Conservation (phyloP, 164 flowering plant genomes). For the Santalum album region DNA sequence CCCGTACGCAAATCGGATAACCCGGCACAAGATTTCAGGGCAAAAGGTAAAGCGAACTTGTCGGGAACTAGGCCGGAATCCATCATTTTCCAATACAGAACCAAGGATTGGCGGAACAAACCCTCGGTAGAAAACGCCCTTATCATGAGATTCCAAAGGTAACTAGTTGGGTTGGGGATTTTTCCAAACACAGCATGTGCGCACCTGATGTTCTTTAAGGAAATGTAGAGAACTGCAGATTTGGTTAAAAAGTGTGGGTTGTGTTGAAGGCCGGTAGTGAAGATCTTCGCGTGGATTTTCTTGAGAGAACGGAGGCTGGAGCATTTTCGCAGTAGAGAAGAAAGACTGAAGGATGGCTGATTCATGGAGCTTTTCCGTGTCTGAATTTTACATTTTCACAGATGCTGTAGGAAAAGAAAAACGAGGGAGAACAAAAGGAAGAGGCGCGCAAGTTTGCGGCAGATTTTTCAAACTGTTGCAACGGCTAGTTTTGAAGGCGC, state of each 20-base stretch:
- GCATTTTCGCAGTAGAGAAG: conserved; percentile 13
- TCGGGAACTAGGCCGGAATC: conserved; percentile 17
- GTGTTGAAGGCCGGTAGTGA: conserved; percentile 16
- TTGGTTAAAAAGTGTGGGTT: conserved; percentile 12
- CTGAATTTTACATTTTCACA: neutral
- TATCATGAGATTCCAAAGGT: conserved; percentile 23
- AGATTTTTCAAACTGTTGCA: too few species aligned
- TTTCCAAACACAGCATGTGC: conserved; percentile 10
- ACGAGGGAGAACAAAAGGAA: conserved; percentile 5
- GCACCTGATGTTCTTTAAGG: conserved; percentile 10
- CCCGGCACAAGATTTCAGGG: conserved; percentile 28
- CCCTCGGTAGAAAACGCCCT: conserved; percentile 15
- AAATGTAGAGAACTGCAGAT: conserved; percentile 13
- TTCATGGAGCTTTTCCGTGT: neutral
- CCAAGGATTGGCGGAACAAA: conserved; percentile 12
- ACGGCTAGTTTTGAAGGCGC: neutral
- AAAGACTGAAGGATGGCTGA: neutral
- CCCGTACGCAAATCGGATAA: conserved; percentile 18
- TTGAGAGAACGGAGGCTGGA: conserved; percentile 13
- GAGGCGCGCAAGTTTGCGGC: neutral
- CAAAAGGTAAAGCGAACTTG: conserved; percentile 31
- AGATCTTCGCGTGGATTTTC: conserved; percentile 16
- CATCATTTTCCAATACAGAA: conserved; percentile 17
- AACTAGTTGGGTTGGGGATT: conserved; percentile 18
- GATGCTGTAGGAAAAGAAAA: conserved; percentile 2